These are phyloP conservation scores for Acanthamoeba castellanii DNA, from an alignment of 208 protist species.

Conservation along the genomic window DNA sequence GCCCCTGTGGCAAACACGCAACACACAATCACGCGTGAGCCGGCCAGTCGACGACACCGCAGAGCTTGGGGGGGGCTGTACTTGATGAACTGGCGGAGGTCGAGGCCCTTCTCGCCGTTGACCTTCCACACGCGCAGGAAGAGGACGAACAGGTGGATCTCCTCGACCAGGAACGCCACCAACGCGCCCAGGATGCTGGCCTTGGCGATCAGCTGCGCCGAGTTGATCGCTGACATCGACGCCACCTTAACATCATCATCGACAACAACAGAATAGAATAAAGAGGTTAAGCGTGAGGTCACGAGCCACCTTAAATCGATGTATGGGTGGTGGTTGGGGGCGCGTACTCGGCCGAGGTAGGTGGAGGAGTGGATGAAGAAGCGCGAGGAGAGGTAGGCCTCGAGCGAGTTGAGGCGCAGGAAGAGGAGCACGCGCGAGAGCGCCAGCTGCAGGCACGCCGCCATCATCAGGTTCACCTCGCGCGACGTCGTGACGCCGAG, in stretches of 20 bases:
- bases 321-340: neutral
- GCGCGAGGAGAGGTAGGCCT: slow-evolving; percentile 25
- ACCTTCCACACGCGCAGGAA: slow-evolving; percentile 15
- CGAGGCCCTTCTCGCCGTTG: slow-evolving; percentile 18
- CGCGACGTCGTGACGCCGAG: slow-evolving; percentile 36
- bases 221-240: slow-evolving; percentile 19
- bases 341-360: neutral
- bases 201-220: slow-evolving; percentile 31
- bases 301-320: neutral
- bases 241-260: neutral
- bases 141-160: slow-evolving; percentile 32
- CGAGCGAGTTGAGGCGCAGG: slow-evolving; percentile 42
- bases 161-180: slow-evolving; percentile 42
- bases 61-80: neutral
- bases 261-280: neutral
- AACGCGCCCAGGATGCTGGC: neutral
- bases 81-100: slow-evolving; percentile 48
- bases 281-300: neutral
- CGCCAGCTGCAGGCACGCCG: slow-evolving; percentile 27
- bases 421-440: slow-evolving; percentile 38
- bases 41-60: neutral
- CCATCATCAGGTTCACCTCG: slow-evolving; percentile 46
- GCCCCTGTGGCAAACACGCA: neutral
- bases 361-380: slow-evolving; percentile 58
- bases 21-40: neutral